Evolutionary conservation across 805 yeast genomes (phyloP), one percentile per base, ranked within the genome.

Genomic region (Tetrapisispora iriomotensis): DNA sequence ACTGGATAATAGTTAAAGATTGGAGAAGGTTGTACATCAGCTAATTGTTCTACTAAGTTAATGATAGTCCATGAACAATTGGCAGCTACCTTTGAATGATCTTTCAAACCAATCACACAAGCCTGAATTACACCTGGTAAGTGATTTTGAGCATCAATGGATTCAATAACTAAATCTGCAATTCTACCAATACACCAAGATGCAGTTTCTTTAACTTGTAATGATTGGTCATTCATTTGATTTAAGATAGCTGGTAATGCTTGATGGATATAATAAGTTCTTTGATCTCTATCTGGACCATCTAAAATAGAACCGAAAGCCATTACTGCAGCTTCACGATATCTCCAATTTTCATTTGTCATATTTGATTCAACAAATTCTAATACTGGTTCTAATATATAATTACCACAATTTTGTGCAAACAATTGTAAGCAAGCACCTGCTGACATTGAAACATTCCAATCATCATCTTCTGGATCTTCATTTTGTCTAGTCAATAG

Each of bases 371-470:
- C 88, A 24, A 92, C 96, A 66, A 87, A 92, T 40, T 70, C 72
- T 46, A 92, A 64, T 4, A 95, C 83, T 30, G 94, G 90, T 46
- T 79, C 83, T 32, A 90, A 85, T 28, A 92, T 88, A 48, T 78
- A 79, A 56, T 82, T 78, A 12, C 90, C 94, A 36, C 94, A 83
- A 54, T 82, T 77, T 61, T 83, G 94, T 4, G 98, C 96, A 64
- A 85, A 88, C 45, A 92, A 71, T 66, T 86, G 95, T 56, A 92
- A 68, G 65, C 97, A 92, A 12, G 96, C 88, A 54, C 96, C 98
- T 1, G 98, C 96, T 37, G 97, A 96, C 97, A 90, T 90, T 8
- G 96, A 78, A 30, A 86, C 95, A 44, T 88, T 84, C 98, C 98
- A 92, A 53, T 85, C 94, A 56, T 92, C 98, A 58, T 85, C 96